Base-by-base conservation (phyloP, 768 basidiomycete genomes). In the Lanmaoa pseudosensibilis region DNA sequence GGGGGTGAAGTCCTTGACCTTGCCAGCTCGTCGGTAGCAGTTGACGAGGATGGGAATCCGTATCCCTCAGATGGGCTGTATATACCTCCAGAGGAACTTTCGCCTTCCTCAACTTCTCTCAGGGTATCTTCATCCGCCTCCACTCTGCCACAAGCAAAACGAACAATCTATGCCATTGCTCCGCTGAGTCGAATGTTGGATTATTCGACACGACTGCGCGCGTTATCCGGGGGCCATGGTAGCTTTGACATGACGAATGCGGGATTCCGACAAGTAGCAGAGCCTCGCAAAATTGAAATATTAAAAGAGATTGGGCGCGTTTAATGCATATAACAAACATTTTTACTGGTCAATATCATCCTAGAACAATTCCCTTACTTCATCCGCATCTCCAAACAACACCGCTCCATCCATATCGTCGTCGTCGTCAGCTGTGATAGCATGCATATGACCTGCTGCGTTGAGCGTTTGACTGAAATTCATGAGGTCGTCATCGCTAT, bases 311-410 rank as follows among this genome's bases (percentile, higher is more conserved):
- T 94, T 55, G 92, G 92, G 15, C 80, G 88, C 27, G 86, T 83
- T 39, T 92, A 72, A 54, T 53, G 52, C 45, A 50, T 36, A 19
- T 21, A 54, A 43, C 46, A 58, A 56, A 61, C 27, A 49, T 25
- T 33, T 50, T 40, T 58, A 60, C 21, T 50, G 40, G 54, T 45
- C 15, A n/a, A 34, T 60, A 57, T 54, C 50, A 45, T 58, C 45
- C 65, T 65, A 62, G 74, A 68, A 83, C 57, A 88, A 67, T 62
- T 87, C 86, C 66, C 77, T 80, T 32, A 75, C 74, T 73, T 93
- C 90, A 64, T 93, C 91, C 34, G 91, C 92, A 70, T 94, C 91
- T 12, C 87, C 90, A 59, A 90, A 88, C 40, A 92, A 82, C 39
- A 85, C 80, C 13, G 81, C 82, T 37, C 83, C 85, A 55, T 90